A percentile compares a stretch with the other conserved stretches of the same genome.
Conservation (phyloP, 805 yeast species). For the Jamesozyma gamospora region DNA sequence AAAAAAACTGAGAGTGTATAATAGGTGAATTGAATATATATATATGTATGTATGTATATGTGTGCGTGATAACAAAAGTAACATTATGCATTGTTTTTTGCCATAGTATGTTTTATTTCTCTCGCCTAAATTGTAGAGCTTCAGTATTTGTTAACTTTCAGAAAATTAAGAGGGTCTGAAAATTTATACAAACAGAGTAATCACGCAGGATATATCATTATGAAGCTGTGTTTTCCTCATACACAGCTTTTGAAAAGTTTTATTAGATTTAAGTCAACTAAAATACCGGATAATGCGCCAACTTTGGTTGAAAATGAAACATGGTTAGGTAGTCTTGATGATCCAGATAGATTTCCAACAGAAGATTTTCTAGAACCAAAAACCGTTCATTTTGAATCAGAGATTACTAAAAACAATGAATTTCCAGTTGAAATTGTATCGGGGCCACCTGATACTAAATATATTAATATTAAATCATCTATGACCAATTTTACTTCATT, state of each 20-base stretch:
- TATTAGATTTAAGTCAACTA: background rate
- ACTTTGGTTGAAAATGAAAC: constrained; percentile 34
- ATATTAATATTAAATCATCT: constrained; percentile 17
- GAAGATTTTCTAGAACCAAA: background rate
- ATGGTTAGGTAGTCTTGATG: constrained; percentile 29
- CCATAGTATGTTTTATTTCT: too few relatives aligned
- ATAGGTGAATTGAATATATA: too few relatives aligned
- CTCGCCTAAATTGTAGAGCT: too few relatives aligned
- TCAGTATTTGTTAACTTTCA: too few relatives aligned
- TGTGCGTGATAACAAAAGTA: too few relatives aligned
- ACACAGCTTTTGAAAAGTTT: background rate
- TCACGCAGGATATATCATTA: background rate
- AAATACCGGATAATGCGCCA: constrained; percentile 33
- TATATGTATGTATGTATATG: too few relatives aligned
- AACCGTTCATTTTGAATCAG: background rate
- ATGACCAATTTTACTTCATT: constrained; percentile 21
- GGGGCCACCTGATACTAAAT: constrained; percentile 16
- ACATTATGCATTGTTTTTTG: too few relatives aligned
- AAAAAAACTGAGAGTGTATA: too few relatives aligned
- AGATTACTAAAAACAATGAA: constrained; percentile 1
- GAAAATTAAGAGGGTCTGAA: too few relatives aligned
- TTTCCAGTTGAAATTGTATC: constrained; percentile 12
- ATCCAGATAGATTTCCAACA: background rate
- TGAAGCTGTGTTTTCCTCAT: background rate
- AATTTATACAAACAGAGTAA: too few relatives aligned